Percentiles rank a stretch among this genome's conserved stretches.
Evolutionary conservation across 2,329 filamentous ascomycete genomes (phyloP).

Genomic region (Cadophora luteo-olivacea): DNA sequence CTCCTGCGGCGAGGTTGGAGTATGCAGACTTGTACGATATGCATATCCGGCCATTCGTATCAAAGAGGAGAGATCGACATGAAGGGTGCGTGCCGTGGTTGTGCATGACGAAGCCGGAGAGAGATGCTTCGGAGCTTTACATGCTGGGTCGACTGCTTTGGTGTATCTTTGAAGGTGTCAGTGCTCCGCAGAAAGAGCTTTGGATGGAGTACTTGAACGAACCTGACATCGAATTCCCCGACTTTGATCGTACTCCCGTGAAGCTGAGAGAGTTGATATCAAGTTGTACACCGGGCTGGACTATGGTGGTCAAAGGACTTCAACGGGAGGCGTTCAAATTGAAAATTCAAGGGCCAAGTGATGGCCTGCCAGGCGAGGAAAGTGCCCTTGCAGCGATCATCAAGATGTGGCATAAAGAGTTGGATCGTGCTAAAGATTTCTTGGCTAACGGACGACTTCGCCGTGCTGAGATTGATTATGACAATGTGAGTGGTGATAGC

Average conservation of each 20-base stretch:
- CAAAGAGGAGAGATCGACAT: neutral
- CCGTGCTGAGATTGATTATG: too few species aligned
- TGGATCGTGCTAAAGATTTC: neutral
- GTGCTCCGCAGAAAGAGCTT: neutral
- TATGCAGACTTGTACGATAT: neutral
- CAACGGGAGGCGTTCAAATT: neutral
- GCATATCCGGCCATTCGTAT: neutral
- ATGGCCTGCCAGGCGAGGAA: neutral
- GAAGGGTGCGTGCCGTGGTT: constrained; percentile 9
- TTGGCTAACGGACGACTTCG: neutral
- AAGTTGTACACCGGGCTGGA: neutral
- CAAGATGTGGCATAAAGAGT: neutral
- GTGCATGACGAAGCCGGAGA: constrained; percentile 3
- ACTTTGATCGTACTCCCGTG: constrained; percentile 1
- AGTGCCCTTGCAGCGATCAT: neutral
- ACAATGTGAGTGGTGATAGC: neutral
- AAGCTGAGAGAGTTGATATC: neutral
- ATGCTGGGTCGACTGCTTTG: neutral
- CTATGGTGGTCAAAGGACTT: neutral
- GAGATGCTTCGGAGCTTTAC: constrained; percentile 9
- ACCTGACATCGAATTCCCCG: constrained; percentile 6
- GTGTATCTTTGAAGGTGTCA: constrained; percentile 19
- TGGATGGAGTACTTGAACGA: neutral
- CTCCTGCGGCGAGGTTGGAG: neutral
- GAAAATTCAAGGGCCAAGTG: neutral